Percentiles rank a stretch among this genome's conserved stretches.
Conservation (phyloP, 768 basidiomycete species). For the Cyathus striatus region DNA sequence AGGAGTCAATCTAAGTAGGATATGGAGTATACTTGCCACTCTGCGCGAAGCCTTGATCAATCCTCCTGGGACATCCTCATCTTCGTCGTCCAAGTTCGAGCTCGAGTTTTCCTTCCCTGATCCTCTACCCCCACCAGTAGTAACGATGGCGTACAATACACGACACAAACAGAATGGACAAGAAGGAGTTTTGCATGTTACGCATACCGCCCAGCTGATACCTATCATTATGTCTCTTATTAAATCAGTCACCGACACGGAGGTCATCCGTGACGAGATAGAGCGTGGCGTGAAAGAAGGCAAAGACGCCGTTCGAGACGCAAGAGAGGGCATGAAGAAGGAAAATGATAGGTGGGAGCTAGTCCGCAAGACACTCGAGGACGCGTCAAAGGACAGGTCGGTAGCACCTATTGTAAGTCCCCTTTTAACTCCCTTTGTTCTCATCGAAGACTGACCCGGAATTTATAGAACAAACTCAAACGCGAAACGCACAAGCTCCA, state of each 20-base stretch:
- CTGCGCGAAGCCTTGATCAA: slow-evolving; percentile 34
- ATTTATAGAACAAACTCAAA: slow-evolving; percentile 36
- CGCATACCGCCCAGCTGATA: slow-evolving; percentile 57
- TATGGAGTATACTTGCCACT: slow-evolving; percentile 52
- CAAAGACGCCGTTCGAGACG: slow-evolving; percentile 48
- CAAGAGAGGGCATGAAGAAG: slow-evolving; percentile 45
- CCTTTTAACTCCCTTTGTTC: background rate
- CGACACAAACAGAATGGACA: slow-evolving; percentile 34
- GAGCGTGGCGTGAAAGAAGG: slow-evolving; percentile 51
- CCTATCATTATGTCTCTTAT: slow-evolving; percentile 62
- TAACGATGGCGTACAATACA: slow-evolving; percentile 33
- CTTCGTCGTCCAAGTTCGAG: slow-evolving; percentile 5
- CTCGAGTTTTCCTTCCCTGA: slow-evolving; percentile 46
- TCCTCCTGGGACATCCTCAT: slow-evolving; percentile 2
- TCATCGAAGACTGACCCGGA: slow-evolving; percentile 3
- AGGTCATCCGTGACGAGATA: slow-evolving; percentile 50
- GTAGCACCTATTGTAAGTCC: slow-evolving; percentile 20
- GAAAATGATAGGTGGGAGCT: slow-evolving; percentile 59
- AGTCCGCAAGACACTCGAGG: slow-evolving; percentile 28
- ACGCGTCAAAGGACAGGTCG: slow-evolving; percentile 15
- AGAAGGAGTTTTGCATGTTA: no score
- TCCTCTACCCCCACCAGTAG: slow-evolving; percentile 50
- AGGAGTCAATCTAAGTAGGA: slow-evolving; percentile 54
- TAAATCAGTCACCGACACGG: slow-evolving; percentile 40
- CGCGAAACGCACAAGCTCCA: slow-evolving; percentile 45